A percentile compares a stretch with the other conserved stretches of the same genome.
These are phyloP conservation scores for Chalciporus chontae DNA, from an alignment of 768 basidiomycete genomes.

Conservation along the genomic window DNA sequence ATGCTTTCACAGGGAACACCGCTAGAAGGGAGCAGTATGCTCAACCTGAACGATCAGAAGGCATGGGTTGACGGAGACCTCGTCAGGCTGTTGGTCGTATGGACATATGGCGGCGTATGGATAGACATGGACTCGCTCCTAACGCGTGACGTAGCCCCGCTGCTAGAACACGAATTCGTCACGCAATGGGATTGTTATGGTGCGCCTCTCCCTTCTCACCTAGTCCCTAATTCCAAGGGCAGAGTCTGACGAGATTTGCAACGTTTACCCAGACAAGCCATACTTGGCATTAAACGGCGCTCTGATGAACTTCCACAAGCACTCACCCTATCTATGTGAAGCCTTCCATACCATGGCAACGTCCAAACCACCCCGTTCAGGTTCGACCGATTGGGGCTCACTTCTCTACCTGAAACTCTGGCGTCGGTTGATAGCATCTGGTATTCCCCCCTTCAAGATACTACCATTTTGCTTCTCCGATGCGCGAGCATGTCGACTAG, in stretches of 20 bases:
- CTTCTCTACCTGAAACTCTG: constrained; percentile 89
- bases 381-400: constrained; percentile 93
- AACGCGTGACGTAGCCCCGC: constrained; percentile 80
- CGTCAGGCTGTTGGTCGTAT: constrained; percentile 81
- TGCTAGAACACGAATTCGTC: constrained; percentile 93
- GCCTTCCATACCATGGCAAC: constrained; percentile 88
- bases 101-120: constrained; percentile 93
- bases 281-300: constrained; percentile 88
- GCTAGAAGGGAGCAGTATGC: constrained; percentile 59
- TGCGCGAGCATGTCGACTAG: constrained; percentile 84
- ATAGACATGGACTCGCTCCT: constrained; percentile 96
- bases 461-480: constrained; percentile 97
- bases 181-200: constrained; percentile 99
- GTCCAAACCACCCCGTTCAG: constrained; percentile 65
- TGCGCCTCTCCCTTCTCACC: constrained; percentile 31
- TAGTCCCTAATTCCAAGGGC: background rate
- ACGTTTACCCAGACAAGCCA: constrained; percentile 53
- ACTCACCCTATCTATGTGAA: constrained; percentile 96
- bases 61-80: constrained; percentile 97
- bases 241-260: background rate
- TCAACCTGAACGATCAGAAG: constrained; percentile 64
- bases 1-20: constrained; percentile 71
- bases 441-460: constrained; percentile 82
- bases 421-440: constrained; percentile 71
- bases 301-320: constrained; percentile 85